Conservation (phyloP, 1,284 basidiomycete genomes). For the Tilletia horrida region DNA sequence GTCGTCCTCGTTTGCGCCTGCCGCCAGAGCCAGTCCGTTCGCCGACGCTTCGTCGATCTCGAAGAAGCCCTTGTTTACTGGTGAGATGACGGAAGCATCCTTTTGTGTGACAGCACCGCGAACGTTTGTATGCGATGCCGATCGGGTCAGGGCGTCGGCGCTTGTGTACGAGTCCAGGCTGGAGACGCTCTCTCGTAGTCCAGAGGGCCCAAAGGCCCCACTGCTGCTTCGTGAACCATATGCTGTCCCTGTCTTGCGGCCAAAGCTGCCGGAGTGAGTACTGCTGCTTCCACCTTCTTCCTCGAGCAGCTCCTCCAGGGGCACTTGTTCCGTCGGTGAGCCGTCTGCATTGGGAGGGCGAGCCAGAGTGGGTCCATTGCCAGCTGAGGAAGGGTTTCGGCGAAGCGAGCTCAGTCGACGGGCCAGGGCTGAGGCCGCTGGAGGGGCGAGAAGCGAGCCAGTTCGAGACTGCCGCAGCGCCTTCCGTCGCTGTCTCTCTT, state of each 20-base stretch:
- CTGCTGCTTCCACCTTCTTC: slow-evolving; percentile 12
- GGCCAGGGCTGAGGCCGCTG: background rate
- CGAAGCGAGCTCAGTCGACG: slow-evolving; percentile 13
- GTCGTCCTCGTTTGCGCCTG: background rate
- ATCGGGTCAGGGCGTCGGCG: slow-evolving; percentile 3
- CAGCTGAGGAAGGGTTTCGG: background rate
- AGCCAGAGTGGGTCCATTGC: background rate
- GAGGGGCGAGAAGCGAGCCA: background rate
- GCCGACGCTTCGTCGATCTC: background rate
- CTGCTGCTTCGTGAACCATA: slow-evolving; percentile 1
- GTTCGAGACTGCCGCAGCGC: slow-evolving; percentile 35
- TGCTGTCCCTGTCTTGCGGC: background rate
- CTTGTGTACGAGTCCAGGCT: slow-evolving; percentile 12
- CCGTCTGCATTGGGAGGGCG: background rate
- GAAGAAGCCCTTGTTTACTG: slow-evolving; percentile 7
- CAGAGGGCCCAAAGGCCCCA: background rate
- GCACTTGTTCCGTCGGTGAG: background rate
- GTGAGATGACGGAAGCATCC: background rate
- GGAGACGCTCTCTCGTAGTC: slow-evolving; percentile 6
- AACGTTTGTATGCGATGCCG: background rate
- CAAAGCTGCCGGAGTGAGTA: background rate
- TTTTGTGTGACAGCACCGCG: background rate
- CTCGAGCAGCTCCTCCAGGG: background rate
- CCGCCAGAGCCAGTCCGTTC: background rate
- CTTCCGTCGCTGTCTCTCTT: slow-evolving; percentile 39